Evolutionary conservation across 345 rosid species (phyloP).

Genomic region (Ceriops zippeliana): DNA sequence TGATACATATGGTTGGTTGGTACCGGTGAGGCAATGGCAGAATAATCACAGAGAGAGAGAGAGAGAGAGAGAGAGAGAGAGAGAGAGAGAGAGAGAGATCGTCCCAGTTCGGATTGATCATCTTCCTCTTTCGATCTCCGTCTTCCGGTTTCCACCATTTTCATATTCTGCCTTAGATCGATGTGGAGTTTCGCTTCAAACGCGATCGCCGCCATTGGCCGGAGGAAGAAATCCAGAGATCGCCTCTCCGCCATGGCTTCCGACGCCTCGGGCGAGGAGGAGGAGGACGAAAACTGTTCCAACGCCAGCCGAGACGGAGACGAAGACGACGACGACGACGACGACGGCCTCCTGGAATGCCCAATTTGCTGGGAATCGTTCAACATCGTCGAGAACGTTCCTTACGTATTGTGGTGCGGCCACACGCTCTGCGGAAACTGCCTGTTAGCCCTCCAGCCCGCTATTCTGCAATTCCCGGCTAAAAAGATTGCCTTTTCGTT

Average conservation of each 20-base stretch:
- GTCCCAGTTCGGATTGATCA: no score
- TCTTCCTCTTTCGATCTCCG: no score
- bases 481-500: conserved; percentile 62
- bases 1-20: no score
- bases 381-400: conserved; percentile 81
- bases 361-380: conserved; percentile 86
- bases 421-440: conserved; percentile 84
- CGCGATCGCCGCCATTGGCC: conserved; percentile 2
- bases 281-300: conserved; percentile 39
- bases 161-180: neutral
- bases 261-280: conserved; percentile 71
- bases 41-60: no score
- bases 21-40: no score
- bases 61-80: no score
- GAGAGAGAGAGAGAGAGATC: no score
- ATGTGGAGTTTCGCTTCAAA: conserved; percentile 11
- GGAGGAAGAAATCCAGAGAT: conserved; percentile 3
- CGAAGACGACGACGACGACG: no score
- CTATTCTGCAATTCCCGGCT: conserved; percentile 53
- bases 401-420: conserved; percentile 86
- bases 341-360: conserved; percentile 45
- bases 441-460: conserved; percentile 70
- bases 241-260: conserved; percentile 3
- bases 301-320: conserved; percentile 48
- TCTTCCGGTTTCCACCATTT: no score